phyloP scores from a whole-genome alignment of 2,329 filamentous ascomycete species.

The Talaromyces verruculosus region DNA sequence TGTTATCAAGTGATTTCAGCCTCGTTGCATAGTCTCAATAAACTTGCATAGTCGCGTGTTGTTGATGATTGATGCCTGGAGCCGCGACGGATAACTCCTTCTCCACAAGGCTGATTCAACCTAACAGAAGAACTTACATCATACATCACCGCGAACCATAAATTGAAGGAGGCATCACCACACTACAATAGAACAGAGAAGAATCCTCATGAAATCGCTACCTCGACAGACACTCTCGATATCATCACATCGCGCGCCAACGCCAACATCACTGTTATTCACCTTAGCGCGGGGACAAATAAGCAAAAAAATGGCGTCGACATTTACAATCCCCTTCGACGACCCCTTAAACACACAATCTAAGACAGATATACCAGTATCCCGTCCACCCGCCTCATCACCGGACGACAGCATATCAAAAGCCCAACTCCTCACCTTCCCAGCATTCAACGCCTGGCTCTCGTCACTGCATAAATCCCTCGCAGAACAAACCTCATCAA shows the following conservation, averaged over 20 bases:
- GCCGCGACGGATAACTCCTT: constrained; percentile 1
- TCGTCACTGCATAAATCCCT: constrained; percentile 52
- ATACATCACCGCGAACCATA: constrained; percentile 5
- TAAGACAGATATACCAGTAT: not conserved
- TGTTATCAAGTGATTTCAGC: not conserved
- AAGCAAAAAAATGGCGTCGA: not conserved
- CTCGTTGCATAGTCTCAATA: not conserved
- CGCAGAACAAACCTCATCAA: constrained; percentile 44
- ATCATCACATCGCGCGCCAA: not conserved
- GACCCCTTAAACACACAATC: not conserved
- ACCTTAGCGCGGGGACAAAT: not conserved
- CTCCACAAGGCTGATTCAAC: constrained; percentile 15
- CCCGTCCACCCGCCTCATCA: constrained; percentile 32
- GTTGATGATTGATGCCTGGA: not conserved
- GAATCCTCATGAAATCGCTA: not conserved
- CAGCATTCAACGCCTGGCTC: constrained; percentile 58
- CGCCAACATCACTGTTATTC: not conserved
- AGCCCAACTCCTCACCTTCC: constrained; percentile 51
- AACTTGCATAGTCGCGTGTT: not conserved
- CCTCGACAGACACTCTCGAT: not conserved
- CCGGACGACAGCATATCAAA: constrained; percentile 38
- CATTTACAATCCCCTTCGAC: constrained; percentile 20
- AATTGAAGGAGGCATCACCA: not conserved
- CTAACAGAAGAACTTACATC: not conserved
- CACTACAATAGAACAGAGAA: not conserved